Evolutionary conservation across 768 basidiomycete species (phyloP).

Genomic region (Auricularia sp.): DNA sequence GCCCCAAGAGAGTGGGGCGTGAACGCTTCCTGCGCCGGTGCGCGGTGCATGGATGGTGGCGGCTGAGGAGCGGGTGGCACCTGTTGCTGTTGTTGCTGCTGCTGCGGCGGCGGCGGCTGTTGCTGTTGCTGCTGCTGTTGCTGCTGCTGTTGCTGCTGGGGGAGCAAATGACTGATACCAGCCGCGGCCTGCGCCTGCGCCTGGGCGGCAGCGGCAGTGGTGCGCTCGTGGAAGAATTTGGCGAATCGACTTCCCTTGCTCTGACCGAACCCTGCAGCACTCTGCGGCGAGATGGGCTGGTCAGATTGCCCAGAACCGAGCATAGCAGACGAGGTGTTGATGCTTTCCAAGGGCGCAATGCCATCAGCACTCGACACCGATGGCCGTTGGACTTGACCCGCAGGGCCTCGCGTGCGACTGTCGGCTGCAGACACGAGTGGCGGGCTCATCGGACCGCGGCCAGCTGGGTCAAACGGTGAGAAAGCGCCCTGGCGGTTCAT

Average conservation of each 20-base stretch:
- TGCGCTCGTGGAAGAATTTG: conserved; percentile 49
- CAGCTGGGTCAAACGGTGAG: not conserved
- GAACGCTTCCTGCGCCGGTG: conserved; percentile 16
- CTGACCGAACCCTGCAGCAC: conserved; percentile 34
- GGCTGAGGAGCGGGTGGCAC: conserved; percentile 18
- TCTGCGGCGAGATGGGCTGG: not conserved
- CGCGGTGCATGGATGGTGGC: conserved; percentile 39
- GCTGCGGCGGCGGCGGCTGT: conserved; percentile 23
- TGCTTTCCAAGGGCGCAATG: not conserved
- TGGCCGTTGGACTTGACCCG: not conserved
- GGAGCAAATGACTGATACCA: conserved; percentile 19
- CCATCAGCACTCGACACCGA: not conserved
- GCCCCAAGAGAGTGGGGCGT: not conserved
- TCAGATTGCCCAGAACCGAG: not conserved
- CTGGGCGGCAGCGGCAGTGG: not conserved
- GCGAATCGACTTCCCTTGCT: conserved; percentile 77
- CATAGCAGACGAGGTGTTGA: not conserved
- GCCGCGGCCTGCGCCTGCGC: not conserved
- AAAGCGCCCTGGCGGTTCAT: not conserved
- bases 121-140: conserved; percentile 31
- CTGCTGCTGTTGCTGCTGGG: conserved; percentile 32
- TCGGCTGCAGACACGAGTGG: not conserved
- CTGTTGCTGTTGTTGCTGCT: conserved; percentile 29
- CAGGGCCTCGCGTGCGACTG: not conserved
- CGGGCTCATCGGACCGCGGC: not conserved